Evolutionary conservation across 805 yeast species (phyloP).

Genomic region (Metschnikowia amazonensis): DNA sequence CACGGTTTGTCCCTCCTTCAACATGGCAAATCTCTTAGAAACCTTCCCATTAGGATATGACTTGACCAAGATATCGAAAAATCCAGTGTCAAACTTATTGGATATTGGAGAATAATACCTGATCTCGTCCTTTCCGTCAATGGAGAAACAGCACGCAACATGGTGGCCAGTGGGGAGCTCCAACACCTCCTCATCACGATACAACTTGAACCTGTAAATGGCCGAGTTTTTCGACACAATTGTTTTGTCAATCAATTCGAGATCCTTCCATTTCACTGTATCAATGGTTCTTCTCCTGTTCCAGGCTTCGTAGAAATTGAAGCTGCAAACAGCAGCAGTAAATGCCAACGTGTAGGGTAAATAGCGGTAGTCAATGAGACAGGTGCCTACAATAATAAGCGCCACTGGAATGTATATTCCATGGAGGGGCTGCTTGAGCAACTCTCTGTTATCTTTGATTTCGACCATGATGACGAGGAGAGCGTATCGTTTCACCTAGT

Average conservation of each 20-base stretch:
- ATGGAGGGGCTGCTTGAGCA: constrained; percentile 68
- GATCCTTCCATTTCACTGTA: constrained; percentile 53
- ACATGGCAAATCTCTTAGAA: constrained; percentile 60
- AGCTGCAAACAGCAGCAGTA: constrained; percentile 31
- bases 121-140: constrained; percentile 50
- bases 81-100: constrained; percentile 64
- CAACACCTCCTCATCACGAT: constrained; percentile 56
- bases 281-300: constrained; percentile 45
- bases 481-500: not conserved
- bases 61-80: constrained; percentile 72
- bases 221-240: constrained; percentile 68
- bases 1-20: constrained; percentile 62
- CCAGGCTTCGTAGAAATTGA: constrained; percentile 38
- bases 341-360: constrained; percentile 43
- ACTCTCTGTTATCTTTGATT: constrained; percentile 42
- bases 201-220: constrained; percentile 66
- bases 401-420: constrained; percentile 70
- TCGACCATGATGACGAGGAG: constrained; percentile 11
- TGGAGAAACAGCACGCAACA: constrained; percentile 52
- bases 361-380: constrained; percentile 48
- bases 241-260: constrained; percentile 73
- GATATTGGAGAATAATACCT: constrained; percentile 78
- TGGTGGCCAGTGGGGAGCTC: constrained; percentile 74
- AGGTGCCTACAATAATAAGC: constrained; percentile 57
- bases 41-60: constrained; percentile 71